Percentiles rank a stretch among this genome's conserved stretches.
phyloP scores from a whole-genome alignment of 345 rosid genomes.

The Eucalyptus coolabah region DNA sequence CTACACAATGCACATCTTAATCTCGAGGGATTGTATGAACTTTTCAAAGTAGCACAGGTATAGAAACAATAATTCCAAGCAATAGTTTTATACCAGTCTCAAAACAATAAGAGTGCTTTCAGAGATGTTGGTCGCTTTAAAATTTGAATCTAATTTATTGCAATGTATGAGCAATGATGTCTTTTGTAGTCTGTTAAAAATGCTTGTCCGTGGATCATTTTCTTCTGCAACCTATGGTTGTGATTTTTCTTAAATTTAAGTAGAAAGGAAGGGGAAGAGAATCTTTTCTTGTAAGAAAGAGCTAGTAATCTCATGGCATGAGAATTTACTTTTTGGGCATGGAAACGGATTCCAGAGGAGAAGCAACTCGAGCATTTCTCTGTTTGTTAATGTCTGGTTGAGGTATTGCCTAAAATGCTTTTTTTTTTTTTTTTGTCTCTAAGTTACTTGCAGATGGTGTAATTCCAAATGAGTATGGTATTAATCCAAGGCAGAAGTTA shows the following conservation, averaged over 20 bases:
- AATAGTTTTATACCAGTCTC: background rate
- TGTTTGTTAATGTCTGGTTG: background rate
- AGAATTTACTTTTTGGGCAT: background rate
- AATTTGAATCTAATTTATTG: background rate
- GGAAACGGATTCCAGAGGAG: background rate
- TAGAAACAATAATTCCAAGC: background rate
- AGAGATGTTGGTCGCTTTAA: background rate
- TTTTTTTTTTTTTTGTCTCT: slow-evolving; percentile 10
- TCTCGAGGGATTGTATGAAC: slow-evolving; percentile 73
- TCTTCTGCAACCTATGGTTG: background rate
- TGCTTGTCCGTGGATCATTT: background rate
- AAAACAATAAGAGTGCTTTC: background rate
- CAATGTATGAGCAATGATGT: background rate
- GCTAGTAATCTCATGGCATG: background rate
- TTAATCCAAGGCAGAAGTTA: slow-evolving; percentile 91
- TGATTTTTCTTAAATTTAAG: background rate
- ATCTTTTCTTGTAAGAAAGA: background rate
- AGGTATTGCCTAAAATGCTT: background rate
- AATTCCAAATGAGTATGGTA: slow-evolving; percentile 95
- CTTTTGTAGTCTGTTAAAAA: background rate
- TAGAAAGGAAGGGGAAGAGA: background rate
- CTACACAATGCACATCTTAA: slow-evolving; percentile 96
- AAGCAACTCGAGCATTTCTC: background rate
- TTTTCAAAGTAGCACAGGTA: slow-evolving; percentile 92
- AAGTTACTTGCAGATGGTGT: slow-evolving; percentile 96